Evolutionary conservation across 1,284 basidiomycete genomes (phyloP).

Genomic region (Schizophyllum amplum): DNA sequence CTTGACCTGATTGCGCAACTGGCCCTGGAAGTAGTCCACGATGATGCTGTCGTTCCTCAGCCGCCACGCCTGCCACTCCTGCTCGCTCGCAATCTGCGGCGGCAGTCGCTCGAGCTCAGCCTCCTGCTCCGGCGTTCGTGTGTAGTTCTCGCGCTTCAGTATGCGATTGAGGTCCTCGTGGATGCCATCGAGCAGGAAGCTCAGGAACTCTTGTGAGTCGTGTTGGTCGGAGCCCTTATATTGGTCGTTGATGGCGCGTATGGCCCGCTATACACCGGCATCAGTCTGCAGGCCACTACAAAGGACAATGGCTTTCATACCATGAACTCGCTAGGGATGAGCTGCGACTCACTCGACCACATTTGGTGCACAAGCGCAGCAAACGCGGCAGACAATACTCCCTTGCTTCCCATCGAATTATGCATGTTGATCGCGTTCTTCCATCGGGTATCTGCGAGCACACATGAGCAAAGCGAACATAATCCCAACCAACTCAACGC

Average conservation of each 20-base stretch:
- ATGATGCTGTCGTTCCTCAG: slow-evolving; percentile 90
- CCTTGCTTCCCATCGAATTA: slow-evolving; percentile 88
- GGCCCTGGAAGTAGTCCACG: slow-evolving; percentile 97
- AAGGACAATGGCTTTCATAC: slow-evolving; percentile 44
- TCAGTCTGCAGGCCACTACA: background rate
- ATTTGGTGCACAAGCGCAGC: slow-evolving; percentile 79
- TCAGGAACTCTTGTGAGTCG: slow-evolving; percentile 96
- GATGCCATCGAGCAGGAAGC: slow-evolving; percentile 89
- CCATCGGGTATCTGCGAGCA: slow-evolving; percentile 71
- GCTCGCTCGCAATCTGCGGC: slow-evolving; percentile 80
- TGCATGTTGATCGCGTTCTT: slow-evolving; percentile 81
- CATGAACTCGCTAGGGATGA: slow-evolving; percentile 82
- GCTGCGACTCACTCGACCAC: slow-evolving; percentile 82
- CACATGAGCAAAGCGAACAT: slow-evolving; percentile 2
- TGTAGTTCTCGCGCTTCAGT: slow-evolving; percentile 54
- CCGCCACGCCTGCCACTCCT: slow-evolving; percentile 91
- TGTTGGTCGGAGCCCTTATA: slow-evolving; percentile 93
- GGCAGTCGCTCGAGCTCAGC: slow-evolving; percentile 83
- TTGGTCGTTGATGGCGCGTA: slow-evolving; percentile 78
- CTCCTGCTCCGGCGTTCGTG: slow-evolving; percentile 80
- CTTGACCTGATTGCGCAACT: slow-evolving; percentile 86
- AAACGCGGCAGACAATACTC: slow-evolving; percentile 77
- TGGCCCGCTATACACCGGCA: slow-evolving; percentile 52
- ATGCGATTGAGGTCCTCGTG: slow-evolving; percentile 96
- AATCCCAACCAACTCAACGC: slow-evolving; percentile 8